These are phyloP conservation scores for Trichophyton schoenleinii DNA, from an alignment of 2,329 filamentous ascomycete genomes.

Conservation along the genomic window DNA sequence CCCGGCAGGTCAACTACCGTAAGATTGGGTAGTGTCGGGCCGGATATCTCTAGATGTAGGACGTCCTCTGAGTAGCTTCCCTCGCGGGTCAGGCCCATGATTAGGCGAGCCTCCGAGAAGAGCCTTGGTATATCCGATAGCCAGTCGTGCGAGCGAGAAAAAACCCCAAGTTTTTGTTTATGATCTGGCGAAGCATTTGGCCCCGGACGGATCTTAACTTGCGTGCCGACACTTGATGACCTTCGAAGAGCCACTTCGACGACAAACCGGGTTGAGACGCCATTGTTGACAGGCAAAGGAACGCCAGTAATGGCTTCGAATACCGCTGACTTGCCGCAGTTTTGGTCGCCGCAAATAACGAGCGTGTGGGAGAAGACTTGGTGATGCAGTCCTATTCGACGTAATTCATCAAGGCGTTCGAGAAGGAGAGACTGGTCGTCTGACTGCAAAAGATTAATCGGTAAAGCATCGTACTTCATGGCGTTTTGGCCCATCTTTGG, in stretches of 20 bases:
- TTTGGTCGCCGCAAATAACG: conserved; percentile 14
- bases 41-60: conserved; percentile 47
- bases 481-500: not conserved
- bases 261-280: conserved; percentile 46
- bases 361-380: conserved; percentile 12
- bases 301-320: conserved; percentile 14
- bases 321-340: conserved; percentile 14
- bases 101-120: conserved; percentile 17
- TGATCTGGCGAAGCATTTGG: conserved; percentile 15
- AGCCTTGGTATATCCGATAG: conserved; percentile 17
- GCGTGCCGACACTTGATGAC: conserved; percentile 13
- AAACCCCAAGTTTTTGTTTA: conserved; percentile 13
- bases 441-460: conserved; percentile 12
- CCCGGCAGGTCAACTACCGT: conserved; percentile 52
- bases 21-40: conserved; percentile 47
- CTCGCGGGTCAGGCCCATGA: conserved; percentile 17
- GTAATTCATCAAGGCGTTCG: conserved; percentile 14
- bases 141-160: conserved; percentile 14
- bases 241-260: conserved; percentile 44
- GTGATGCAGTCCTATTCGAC: conserved; percentile 12
- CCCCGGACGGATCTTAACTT: conserved; percentile 18
- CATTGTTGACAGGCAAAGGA: conserved; percentile 29
- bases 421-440: conserved; percentile 12
- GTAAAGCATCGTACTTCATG: conserved; percentile 5
- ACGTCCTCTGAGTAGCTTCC: conserved; percentile 33